Base-by-base conservation (phyloP, 345 rosid genomes). In the Eucalyptus curtisii region DNA sequence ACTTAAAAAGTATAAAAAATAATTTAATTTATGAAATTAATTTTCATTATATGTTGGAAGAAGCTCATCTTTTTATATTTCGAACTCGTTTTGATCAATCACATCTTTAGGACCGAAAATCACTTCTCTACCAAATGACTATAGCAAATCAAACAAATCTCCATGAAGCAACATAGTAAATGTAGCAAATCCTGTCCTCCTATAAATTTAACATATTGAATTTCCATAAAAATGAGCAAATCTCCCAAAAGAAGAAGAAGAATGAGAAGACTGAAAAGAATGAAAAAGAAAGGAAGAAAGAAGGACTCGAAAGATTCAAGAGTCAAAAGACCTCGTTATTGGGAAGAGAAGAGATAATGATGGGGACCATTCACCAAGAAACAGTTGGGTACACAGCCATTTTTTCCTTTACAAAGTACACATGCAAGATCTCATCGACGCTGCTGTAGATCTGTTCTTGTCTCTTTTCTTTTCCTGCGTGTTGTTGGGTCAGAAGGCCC, bases 301-400 rank as follows among this genome's bases (percentile, higher is more conserved):
- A 4, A 76, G 47, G 47, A 22, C 84, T 76, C 30, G 8, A 22
- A 76, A 76, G 84, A 76, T 76, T 76, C 47, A 76, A 40, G 30
- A 20, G 47, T 76, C 84, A 76, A 76, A 76, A 76, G 84, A 76
- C 30, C 84, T 76, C 45, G 84, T 76, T 42, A 76, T 76, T 76
- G 84, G 84, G 84, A 76, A 40, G 84, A 40, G 84, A 11, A 76
- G 84, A 42, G 27, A 40, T 76, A 76, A 76, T 76, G 84, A 76
- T 76, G 16, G 84, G 45, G 84, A 76, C 84, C 47, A 20, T 76
- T 76, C 84, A 40, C 30, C 84, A 19, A 76, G 84, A 76, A 40
- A 76, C 47, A 76, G 30, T 76, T 40, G 47, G 84, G 45, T 40
- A 20, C 27, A 71, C 82, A 20, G 68, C 68, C 68, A 61, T 6